Evolutionary conservation across 2,329 filamentous ascomycete genomes (phyloP).

Genomic region (Alternaria longipes): DNA sequence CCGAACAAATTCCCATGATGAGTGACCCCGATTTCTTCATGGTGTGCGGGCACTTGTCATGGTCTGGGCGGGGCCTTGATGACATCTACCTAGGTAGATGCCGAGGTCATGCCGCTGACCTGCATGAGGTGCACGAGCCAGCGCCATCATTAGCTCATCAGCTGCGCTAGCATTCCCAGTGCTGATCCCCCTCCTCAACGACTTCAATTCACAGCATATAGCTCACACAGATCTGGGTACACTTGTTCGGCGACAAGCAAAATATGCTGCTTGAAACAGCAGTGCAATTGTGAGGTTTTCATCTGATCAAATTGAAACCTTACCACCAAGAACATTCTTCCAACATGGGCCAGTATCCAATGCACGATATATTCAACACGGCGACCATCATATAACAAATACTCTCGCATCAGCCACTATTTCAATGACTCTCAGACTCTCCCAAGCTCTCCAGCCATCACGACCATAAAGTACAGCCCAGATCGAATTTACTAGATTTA

Average conservation of each 20-base stretch:
- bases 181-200: constrained; percentile 14
- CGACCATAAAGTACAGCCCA: constrained; percentile 3
- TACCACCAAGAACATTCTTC: background rate
- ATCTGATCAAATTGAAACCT: background rate
- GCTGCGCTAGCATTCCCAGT: constrained; percentile 18
- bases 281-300: constrained; percentile 2
- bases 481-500: constrained; percentile 27
- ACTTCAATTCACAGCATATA: constrained; percentile 4
- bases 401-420: constrained; percentile 1
- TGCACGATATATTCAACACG: background rate
- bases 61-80: constrained; percentile 13
- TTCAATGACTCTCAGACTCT: constrained; percentile 6
- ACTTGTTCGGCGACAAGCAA: constrained; percentile 1
- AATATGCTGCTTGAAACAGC: background rate
- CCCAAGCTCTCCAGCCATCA: background rate
- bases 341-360: background rate
- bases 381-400: background rate
- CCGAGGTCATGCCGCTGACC: constrained; percentile 23
- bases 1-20: background rate
- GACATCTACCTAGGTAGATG: constrained; percentile 15
- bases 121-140: constrained; percentile 20
- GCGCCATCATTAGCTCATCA: constrained; percentile 19
- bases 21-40: background rate
- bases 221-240: background rate
- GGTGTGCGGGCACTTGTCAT: constrained; percentile 8